These are phyloP conservation scores for Cornus florida DNA, from an alignment of 148 eudicot species.

Conservation along the genomic window DNA sequence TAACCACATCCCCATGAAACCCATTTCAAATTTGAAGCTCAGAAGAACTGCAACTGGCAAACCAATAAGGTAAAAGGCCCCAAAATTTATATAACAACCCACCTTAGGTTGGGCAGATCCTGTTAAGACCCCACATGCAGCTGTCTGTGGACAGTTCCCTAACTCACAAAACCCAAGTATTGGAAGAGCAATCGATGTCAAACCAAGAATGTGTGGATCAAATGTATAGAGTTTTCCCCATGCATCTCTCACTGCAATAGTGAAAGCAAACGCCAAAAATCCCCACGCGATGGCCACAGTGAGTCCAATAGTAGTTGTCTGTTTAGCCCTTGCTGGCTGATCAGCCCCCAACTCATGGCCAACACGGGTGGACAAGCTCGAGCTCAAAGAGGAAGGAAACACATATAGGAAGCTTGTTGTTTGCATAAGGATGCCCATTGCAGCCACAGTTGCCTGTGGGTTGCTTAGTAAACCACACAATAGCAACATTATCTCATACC, in stretches of 20 bases:
- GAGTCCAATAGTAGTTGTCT: slow-evolving; percentile 28
- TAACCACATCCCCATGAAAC: slow-evolving; percentile 50
- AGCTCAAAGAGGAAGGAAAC: slow-evolving; percentile 43
- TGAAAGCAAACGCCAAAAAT: slow-evolving; percentile 28
- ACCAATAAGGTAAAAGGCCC: slow-evolving; percentile 52
- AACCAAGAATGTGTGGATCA: slow-evolving; percentile 23
- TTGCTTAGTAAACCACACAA: slow-evolving; percentile 39
- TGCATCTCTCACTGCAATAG: slow-evolving; percentile 32
- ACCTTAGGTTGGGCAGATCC: slow-evolving; percentile 42
- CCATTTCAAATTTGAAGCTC: slow-evolving; percentile 33
- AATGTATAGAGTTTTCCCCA: slow-evolving; percentile 40
- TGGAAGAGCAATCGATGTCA: slow-evolving; percentile 43
- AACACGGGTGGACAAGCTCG: slow-evolving; percentile 37
- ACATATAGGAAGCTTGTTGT: slow-evolving; percentile 41
- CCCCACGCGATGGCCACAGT: slow-evolving; percentile 28
- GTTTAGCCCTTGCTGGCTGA: slow-evolving; percentile 34
- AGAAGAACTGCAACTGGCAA: slow-evolving; percentile 38
- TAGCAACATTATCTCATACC: slow-evolving; percentile 49
- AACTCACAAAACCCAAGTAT: slow-evolving; percentile 52
- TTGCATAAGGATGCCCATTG: slow-evolving; percentile 58
- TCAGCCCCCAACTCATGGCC: slow-evolving; percentile 48
- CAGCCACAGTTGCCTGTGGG: slow-evolving; percentile 36
- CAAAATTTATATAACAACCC: slow-evolving; percentile 36
- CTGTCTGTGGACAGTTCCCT: slow-evolving; percentile 48
- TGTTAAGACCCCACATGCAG: slow-evolving; percentile 40